These are phyloP conservation scores for Echinochloa phyllopogon DNA, from an alignment of 176 grass and related monocot genomes.

Conservation along the genomic window DNA sequence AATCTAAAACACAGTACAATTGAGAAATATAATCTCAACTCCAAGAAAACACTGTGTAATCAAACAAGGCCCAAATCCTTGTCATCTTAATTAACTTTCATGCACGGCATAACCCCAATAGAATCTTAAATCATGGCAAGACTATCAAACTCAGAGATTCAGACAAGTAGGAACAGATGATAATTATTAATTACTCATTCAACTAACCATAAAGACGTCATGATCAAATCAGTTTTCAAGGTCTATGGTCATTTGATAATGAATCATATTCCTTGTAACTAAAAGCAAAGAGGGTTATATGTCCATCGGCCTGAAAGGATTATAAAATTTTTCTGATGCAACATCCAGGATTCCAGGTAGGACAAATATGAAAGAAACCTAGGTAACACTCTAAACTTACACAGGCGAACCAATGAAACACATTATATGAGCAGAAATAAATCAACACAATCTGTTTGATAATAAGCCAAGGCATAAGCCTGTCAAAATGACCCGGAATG, in stretches of 20 bases:
- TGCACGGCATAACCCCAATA: background rate
- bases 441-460: background rate
- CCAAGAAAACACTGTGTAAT: background rate
- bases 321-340: background rate
- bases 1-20: background rate
- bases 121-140: background rate
- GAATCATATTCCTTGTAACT: background rate
- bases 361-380: background rate
- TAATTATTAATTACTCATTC: background rate
- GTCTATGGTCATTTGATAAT: background rate
- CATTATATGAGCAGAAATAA: background rate
- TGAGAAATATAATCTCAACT: background rate
- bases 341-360: background rate
- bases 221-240: background rate
- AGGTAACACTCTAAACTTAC: background rate
- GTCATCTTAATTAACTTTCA: background rate
- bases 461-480: background rate
- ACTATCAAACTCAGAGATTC: background rate
- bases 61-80: background rate
- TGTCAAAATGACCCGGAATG: background rate
- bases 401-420: background rate
- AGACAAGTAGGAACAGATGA: background rate
- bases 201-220: background rate
- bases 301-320: background rate
- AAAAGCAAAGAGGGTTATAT: background rate